Percentiles rank a stretch among this genome's conserved stretches.
phyloP scores from a whole-genome alignment of 2,329 filamentous ascomycete species.

The Colletotrichum theobromicola region DNA sequence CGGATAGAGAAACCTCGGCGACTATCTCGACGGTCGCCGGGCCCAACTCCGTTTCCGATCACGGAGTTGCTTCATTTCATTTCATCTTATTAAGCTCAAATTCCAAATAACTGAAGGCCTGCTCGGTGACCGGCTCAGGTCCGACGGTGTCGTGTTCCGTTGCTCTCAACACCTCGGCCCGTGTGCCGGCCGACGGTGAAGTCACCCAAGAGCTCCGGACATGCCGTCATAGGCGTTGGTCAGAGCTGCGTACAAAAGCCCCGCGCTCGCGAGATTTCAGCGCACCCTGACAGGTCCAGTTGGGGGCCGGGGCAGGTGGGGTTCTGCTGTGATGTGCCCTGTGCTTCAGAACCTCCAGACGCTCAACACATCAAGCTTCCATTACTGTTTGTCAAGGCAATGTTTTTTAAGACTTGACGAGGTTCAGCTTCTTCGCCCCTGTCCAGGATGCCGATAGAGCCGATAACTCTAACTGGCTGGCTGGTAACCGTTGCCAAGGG shows the following conservation, averaged over 20 bases:
- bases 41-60: not conserved
- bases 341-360: not conserved
- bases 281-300: not conserved
- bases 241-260: not conserved
- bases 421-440: not conserved
- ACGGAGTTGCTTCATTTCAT: not conserved
- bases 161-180: not conserved
- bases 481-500: not conserved
- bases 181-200: not conserved
- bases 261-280: not conserved
- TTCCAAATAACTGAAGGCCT: not conserved
- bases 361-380: not conserved
- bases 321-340: not conserved
- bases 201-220: constrained; percentile 3
- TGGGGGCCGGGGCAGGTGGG: not conserved
- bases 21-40: not conserved
- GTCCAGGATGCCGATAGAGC: not conserved
- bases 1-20: constrained; percentile 12
- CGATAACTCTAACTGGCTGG: not conserved
- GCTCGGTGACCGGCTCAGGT: not conserved
- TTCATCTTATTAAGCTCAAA: not conserved
- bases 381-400: not conserved
- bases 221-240: constrained; percentile 7
- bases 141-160: not conserved
- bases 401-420: not conserved